phyloP scores from a whole-genome alignment of 441 rosid species.

The Adansonia madagascariensis region DNA sequence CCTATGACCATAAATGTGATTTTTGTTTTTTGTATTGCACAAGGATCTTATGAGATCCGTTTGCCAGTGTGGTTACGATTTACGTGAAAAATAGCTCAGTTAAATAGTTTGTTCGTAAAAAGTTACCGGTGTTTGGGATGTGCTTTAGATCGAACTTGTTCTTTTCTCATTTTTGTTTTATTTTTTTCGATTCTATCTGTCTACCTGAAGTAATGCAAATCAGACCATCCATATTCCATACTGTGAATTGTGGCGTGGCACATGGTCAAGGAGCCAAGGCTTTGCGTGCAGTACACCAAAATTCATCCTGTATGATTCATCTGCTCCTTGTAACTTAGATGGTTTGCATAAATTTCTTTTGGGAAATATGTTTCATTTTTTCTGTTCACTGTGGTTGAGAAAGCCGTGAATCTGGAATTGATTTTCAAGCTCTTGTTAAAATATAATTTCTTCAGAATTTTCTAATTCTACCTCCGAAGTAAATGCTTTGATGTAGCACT shows the following conservation, averaged over 20 bases:
- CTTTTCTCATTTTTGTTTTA: neutral
- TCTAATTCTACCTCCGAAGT: neutral
- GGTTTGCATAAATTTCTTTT: neutral
- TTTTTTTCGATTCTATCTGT: conserved; percentile 15
- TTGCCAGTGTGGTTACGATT: neutral
- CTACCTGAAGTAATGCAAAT: conserved; percentile 57
- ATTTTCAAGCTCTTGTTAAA: neutral
- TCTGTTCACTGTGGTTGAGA: neutral
- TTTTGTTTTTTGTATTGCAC: neutral
- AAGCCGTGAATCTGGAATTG: neutral
- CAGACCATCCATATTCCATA: conserved; percentile 50
- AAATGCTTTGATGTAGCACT: neutral
- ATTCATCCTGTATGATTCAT: conserved; percentile 63
- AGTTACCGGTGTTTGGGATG: neutral
- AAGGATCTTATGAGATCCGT: neutral
- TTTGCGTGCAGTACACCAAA: conserved; percentile 69
- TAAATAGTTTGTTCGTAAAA: neutral
- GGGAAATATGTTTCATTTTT: conserved; percentile 7
- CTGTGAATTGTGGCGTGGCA: conserved; percentile 85
- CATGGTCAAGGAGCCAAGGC: conserved; percentile 84
- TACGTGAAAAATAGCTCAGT: neutral
- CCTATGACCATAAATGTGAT: neutral
- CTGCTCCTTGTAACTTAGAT: conserved; percentile 22
- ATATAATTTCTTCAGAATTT: neutral
- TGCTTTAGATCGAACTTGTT: conserved; percentile 24